Conservation (phyloP, 352 stramenopile genomes). For the Pythium phragmiticola region DNA sequence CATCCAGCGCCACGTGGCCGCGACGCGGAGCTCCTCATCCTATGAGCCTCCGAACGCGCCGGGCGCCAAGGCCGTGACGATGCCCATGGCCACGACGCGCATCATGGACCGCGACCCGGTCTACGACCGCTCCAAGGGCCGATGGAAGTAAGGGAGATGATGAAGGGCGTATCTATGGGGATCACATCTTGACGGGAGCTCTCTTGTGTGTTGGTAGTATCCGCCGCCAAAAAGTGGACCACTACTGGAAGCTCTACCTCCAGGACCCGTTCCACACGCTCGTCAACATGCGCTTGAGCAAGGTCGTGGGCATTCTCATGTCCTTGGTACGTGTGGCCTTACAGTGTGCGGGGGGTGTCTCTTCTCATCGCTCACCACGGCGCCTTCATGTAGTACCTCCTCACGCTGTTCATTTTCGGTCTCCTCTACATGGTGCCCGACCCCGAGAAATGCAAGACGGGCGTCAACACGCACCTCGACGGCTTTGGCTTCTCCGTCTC, state of each 20-base stretch:
- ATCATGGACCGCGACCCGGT: conserved; percentile 74
- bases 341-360: not conserved
- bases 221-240: conserved; percentile 65
- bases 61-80: conserved; percentile 25
- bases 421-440: conserved; percentile 75
- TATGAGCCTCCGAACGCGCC: conserved; percentile 22
- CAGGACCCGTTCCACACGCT: conserved; percentile 83
- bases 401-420: conserved; percentile 62
- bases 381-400: conserved; percentile 48
- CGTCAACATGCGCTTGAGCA: conserved; percentile 79
- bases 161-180: not conserved
- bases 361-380: not conserved
- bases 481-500: conserved; percentile 83
- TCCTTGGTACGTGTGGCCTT: conserved; percentile 31
- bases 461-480: conserved; percentile 66
- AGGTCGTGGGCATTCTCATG: conserved; percentile 53
- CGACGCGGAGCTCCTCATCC: conserved; percentile 16
- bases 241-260: conserved; percentile 85
- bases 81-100: conserved; percentile 39
- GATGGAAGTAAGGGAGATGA: conserved; percentile 65
- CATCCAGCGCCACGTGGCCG: conserved; percentile 20
- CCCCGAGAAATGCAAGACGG: conserved; percentile 54
- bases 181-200: not conserved
- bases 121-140: conserved; percentile 67
- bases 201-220: conserved; percentile 43